Base-by-base conservation (phyloP, 345 rosid species). In the Brassica incana region DNA sequence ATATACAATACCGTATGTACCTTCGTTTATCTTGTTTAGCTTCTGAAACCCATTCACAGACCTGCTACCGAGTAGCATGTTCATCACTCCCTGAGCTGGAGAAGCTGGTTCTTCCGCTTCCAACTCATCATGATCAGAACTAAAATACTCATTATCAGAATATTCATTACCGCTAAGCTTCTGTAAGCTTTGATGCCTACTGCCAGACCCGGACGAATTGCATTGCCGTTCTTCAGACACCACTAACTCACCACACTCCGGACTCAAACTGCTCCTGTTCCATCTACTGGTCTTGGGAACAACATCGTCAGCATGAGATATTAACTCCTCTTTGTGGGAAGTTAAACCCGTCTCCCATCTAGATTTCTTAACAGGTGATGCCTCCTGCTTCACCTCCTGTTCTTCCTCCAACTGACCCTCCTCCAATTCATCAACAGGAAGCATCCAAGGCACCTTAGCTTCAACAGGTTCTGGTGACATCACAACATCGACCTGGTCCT, bases 1-100 rank as follows among this genome's bases (percentile, higher is more conserved):
- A 67, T 87, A 92, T 23, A 94, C 97, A 81, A 90, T 82, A 67
- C 97, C 97, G 73, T 94, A 94, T 8, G 97, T 90, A 61, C 98
- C 98, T 84, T 94, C 98, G 54, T 73, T 88, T 8, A 94, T 90
- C 86, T 86, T 93, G 83, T 92, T 87, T 10, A 94, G 87, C 78
- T 68, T 89, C 80, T 92, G 97, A 75, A 76, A 92, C 67, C 88
- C 88, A 38, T 77, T 84, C 58, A 94, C 96, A 23, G 86, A 82
- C 78, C 96, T 86, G 82, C 97, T 91, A 65, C 89, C 83, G 40
- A 82, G 68, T 76, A 88, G 84, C 97, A 92, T 88, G 79, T 85
- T 80, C 81, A 86, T 74, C 50, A 85, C 72, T 82, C 81, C 82
- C 61, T 74, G 76, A 16, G 60, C 18, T 61, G 78, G 36, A 29